Conservation (phyloP, 257 asterid genomes). For the Pogostemon cablin region DNA sequence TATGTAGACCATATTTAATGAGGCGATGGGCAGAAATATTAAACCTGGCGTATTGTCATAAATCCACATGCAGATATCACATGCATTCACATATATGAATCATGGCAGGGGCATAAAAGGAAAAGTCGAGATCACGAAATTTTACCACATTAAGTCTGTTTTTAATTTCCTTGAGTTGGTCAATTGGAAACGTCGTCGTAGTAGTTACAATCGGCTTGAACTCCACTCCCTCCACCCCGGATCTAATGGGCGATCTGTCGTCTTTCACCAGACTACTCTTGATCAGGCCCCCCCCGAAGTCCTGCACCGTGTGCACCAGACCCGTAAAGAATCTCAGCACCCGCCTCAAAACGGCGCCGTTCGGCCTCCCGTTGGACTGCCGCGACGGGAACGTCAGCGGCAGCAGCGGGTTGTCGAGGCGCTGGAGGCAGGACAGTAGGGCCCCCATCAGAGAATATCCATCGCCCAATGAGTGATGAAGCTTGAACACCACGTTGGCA, state of each 20-base stretch:
- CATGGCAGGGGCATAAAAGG: background rate
- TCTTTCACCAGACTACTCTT: slow-evolving; percentile 44
- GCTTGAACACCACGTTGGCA: slow-evolving; percentile 43
- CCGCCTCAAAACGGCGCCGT: background rate
- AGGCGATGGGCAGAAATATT: too few relatives aligned
- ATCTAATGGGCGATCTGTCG: slow-evolving; percentile 50
- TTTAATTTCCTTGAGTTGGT: slow-evolving; percentile 47
- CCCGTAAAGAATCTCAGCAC: slow-evolving; percentile 33
- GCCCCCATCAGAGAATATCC: slow-evolving; percentile 67
- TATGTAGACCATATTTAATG: too few relatives aligned
- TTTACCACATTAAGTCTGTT: slow-evolving; percentile 56
- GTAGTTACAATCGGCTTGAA: slow-evolving; percentile 37
- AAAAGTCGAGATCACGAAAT: background rate
- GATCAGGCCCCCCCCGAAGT: slow-evolving; percentile 44
- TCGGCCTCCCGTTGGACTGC: background rate
- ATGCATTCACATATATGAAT: too few relatives aligned
- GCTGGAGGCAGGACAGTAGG: slow-evolving; percentile 53
- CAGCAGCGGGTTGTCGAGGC: slow-evolving; percentile 45
- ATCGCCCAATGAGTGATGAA: slow-evolving; percentile 57
- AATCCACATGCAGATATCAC: too few relatives aligned
- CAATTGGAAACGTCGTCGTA: slow-evolving; percentile 40
- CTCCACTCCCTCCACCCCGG: slow-evolving; percentile 43
- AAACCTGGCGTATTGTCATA: too few relatives aligned
- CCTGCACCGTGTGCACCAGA: slow-evolving; percentile 34
- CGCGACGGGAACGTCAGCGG: slow-evolving; percentile 47